Evolutionary conservation across 257 asterid genomes (phyloP).

Genomic region (Verbena officinalis): DNA sequence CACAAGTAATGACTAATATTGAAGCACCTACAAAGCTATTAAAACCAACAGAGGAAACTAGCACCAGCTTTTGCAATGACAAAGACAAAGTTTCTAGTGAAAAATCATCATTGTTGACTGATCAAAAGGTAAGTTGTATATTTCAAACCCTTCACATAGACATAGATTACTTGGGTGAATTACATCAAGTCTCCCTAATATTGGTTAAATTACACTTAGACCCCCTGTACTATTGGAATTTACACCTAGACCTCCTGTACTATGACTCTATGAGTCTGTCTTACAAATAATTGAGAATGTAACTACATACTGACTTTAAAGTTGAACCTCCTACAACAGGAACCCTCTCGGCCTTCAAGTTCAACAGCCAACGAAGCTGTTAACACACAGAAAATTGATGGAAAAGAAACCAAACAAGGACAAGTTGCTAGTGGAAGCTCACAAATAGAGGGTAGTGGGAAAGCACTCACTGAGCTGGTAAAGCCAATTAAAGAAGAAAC

Average conservation of each 20-base stretch:
- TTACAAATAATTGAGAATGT: no score
- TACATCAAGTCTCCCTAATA: no score
- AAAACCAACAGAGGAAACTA: conserved; percentile 22
- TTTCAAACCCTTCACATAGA: no score
- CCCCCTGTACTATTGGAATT: no score
- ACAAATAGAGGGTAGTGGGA: conserved; percentile 17
- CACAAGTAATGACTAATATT: conserved; percentile 8
- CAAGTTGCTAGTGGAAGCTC: conserved; percentile 19
- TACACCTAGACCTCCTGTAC: no score
- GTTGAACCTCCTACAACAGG: neutral
- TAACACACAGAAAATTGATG: conserved; percentile 5
- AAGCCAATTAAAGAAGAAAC: conserved; percentile 19
- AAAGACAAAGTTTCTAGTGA: neutral
- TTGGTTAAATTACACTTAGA: no score
- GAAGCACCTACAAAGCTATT: conserved; percentile 24
- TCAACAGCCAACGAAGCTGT: neutral
- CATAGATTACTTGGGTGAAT: no score
- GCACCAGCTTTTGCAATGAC: conserved; percentile 15
- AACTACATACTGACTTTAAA: no score
- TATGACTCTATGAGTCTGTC: no score
- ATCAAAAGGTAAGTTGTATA: conserved; percentile 11
- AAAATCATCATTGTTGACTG: neutral
- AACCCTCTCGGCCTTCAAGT: no score
- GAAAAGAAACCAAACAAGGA: conserved; percentile 20
- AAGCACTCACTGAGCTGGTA: conserved; percentile 16